These are phyloP conservation scores for Acacia acuminata DNA, from an alignment of 306 rosid genomes.

Conservation along the genomic window DNA sequence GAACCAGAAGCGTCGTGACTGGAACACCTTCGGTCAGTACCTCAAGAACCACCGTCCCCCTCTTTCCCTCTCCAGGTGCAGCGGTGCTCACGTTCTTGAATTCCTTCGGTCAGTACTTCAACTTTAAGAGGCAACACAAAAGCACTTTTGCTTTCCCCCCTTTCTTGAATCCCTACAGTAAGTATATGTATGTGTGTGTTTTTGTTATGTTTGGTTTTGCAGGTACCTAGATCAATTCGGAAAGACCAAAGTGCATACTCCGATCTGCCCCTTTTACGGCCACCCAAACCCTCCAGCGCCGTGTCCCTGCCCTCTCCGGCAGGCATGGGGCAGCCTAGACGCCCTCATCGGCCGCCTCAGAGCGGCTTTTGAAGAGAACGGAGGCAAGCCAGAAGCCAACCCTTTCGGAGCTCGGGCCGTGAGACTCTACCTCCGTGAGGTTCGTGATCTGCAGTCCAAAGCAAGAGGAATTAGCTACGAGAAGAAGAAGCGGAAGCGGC, in stretches of 20 bases:
- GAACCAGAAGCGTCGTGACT: slow-evolving; percentile 96
- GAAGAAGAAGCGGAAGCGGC: slow-evolving; percentile 95
- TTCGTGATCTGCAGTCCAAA: slow-evolving; percentile 94
- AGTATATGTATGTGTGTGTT: not conserved
- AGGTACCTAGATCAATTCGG: slow-evolving; percentile 97
- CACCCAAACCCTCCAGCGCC: slow-evolving; percentile 98
- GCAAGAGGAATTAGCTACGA: slow-evolving; percentile 97
- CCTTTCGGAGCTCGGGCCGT: slow-evolving; percentile 98
- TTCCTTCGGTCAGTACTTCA: not conserved
- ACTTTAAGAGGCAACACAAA: not conserved
- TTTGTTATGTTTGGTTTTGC: not conserved
- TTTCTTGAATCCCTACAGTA: not conserved
- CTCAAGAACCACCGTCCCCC: slow-evolving; percentile 96
- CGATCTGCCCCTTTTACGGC: slow-evolving; percentile 90
- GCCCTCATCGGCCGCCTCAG: slow-evolving; percentile 94
- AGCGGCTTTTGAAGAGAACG: slow-evolving; percentile 95
- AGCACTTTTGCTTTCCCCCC: too few species aligned
- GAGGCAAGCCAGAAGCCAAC: slow-evolving; percentile 93
- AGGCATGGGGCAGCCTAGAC: slow-evolving; percentile 99
- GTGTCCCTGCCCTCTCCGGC: slow-evolving; percentile 95
- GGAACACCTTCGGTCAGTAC: slow-evolving; percentile 97
- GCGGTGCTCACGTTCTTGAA: slow-evolving; percentile 98
- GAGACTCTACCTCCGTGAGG: slow-evolving; percentile 93
- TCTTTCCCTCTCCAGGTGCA: slow-evolving; percentile 83
- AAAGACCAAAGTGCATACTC: slow-evolving; percentile 91